Evolutionary conservation across 202 grass and related monocot species (phyloP).

Genomic region (Brachypodium distachyon): DNA sequence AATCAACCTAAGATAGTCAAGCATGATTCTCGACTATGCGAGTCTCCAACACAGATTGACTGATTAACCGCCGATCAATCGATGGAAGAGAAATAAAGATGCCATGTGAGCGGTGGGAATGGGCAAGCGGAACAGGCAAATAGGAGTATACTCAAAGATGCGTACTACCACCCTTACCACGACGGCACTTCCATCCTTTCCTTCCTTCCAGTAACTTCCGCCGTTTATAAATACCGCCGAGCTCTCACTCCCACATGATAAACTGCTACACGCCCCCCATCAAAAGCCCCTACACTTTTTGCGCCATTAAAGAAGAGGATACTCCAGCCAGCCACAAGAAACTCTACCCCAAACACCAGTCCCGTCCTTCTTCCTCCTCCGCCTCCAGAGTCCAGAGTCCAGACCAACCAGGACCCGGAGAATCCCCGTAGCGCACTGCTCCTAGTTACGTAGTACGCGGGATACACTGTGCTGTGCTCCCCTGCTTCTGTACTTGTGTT

Average conservation of each 20-base stretch:
- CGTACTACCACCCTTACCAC: neutral
- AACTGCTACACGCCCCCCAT: neutral
- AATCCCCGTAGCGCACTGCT: neutral
- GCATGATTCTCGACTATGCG: no score
- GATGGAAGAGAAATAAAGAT: neutral
- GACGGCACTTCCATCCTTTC: conserved; percentile 34
- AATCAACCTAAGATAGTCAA: no score
- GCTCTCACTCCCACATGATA: conserved; percentile 39
- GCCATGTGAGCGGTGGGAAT: neutral
- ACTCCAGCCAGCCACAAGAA: neutral
- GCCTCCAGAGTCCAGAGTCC: no score
- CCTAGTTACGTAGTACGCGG: no score
- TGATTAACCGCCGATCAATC: no score
- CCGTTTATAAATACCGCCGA: conserved; percentile 47
- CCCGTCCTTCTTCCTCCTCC: neutral
- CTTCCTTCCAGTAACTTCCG: conserved; percentile 52
- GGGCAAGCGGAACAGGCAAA: neutral
- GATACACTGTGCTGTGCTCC: no score
- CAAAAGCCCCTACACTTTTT: no score
- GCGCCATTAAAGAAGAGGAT: conserved; percentile 10
- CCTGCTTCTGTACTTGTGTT: no score
- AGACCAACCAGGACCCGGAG: no score
- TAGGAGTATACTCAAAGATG: no score
- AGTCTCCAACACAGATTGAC: no score
- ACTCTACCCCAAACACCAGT: neutral